phyloP scores from a whole-genome alignment of 164 flowering plant species.

The Annona squamosa region DNA sequence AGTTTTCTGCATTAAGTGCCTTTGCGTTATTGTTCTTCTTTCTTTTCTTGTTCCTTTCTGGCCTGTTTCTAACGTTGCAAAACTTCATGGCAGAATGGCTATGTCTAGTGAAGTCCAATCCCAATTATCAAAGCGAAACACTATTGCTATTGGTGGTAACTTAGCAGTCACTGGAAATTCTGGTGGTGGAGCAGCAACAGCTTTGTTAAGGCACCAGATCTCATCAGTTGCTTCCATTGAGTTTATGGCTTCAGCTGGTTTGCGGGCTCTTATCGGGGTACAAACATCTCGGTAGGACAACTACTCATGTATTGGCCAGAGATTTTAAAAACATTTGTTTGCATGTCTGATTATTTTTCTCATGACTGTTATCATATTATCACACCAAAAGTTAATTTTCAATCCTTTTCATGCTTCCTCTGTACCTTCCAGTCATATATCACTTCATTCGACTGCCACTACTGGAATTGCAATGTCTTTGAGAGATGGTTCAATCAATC shows the following conservation, averaged over 20 bases:
- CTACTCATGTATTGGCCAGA: constrained; percentile 5
- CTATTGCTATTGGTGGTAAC: constrained; percentile 72
- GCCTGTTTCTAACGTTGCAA: background rate
- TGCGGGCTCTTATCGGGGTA: constrained; percentile 62
- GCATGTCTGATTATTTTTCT: background rate
- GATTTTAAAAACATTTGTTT: background rate
- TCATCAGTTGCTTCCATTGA: constrained; percentile 71
- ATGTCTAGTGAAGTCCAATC: constrained; percentile 83
- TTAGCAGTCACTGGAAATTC: constrained; percentile 56
- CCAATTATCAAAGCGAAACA: constrained; percentile 62
- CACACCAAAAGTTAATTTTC: background rate
- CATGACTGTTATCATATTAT: background rate
- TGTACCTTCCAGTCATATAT: constrained; percentile 42
- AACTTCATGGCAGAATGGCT: constrained; percentile 52
- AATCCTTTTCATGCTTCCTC: background rate
- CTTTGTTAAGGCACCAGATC: constrained; percentile 56
- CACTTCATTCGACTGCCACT: constrained; percentile 76
- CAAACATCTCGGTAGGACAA: constrained; percentile 66
- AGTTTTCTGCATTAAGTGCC: background rate
- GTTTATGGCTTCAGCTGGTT: constrained; percentile 71
- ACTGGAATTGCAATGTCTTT: constrained; percentile 68
- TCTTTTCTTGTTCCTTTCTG: background rate
- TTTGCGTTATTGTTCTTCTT: background rate
- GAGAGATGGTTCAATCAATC: constrained; percentile 82
- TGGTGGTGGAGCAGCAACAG: constrained; percentile 76